A percentile compares a stretch with the other conserved stretches of the same genome.
Evolutionary conservation across 768 basidiomycete genomes (phyloP).

Genomic region (Podaxis sp.): DNA sequence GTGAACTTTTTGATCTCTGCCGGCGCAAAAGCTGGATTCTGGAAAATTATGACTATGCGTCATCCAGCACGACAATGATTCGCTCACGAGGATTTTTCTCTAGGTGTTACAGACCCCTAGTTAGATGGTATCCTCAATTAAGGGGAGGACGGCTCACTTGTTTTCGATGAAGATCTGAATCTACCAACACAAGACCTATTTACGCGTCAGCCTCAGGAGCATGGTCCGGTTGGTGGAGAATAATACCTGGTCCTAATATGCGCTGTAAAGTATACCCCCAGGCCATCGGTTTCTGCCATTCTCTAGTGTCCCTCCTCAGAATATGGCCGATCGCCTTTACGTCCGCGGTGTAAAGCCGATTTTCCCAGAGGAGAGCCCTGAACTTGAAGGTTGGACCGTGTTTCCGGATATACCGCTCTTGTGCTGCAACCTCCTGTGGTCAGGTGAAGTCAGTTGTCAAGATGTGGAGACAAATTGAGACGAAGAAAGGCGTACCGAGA

Average conservation of each 20-base stretch:
- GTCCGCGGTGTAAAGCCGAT: constrained; percentile 54
- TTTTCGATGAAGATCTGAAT: constrained; percentile 40
- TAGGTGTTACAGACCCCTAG: background rate
- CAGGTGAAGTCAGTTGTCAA: background rate
- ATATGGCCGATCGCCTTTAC: constrained; percentile 62
- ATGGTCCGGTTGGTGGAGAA: background rate
- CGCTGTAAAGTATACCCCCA: constrained; percentile 33
- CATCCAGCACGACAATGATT: background rate
- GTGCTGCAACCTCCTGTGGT: background rate
- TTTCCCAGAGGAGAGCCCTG: constrained; percentile 11
- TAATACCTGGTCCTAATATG: constrained; percentile 41
- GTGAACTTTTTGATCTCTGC: constrained; percentile 55
- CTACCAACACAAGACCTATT: constrained; percentile 47
- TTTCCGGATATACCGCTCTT: background rate
- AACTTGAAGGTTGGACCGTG: constrained; percentile 13
- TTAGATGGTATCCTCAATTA: background rate
- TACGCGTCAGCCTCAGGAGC: background rate
- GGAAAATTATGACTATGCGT: background rate
- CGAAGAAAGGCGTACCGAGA: background rate
- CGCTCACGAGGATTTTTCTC: constrained; percentile 5
- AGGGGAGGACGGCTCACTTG: constrained; percentile 28
- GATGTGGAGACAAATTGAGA: background rate
- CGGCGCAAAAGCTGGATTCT: constrained; percentile 67
- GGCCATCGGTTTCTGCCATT: constrained; percentile 52
- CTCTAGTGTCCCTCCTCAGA: constrained; percentile 45